Evolutionary conservation across 2,329 filamentous ascomycete species (phyloP).

Genomic region (Monosporascus sp.): DNA sequence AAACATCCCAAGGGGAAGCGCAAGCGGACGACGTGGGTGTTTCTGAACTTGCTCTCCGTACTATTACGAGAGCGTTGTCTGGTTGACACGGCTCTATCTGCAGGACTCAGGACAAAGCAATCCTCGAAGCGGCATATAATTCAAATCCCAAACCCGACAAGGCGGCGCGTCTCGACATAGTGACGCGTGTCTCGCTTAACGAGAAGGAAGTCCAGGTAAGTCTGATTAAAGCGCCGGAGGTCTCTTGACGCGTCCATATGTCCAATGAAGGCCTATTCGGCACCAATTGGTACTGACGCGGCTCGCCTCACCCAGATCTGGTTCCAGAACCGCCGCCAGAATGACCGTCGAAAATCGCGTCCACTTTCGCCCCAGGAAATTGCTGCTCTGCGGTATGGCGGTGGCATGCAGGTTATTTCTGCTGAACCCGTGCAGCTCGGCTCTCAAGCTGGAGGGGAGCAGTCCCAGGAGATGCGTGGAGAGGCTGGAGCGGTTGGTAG

Average conservation of each 20-base stretch:
- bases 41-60: conserved; percentile 2
- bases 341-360: conserved; percentile 82
- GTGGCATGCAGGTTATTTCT: conserved; percentile 43
- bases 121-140: conserved; percentile 81
- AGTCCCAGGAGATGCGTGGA: conserved; percentile 9
- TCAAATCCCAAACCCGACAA: conserved; percentile 90
- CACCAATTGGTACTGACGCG: conserved; percentile 14
- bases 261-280: not conserved
- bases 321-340: conserved; percentile 95
- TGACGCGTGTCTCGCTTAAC: conserved; percentile 77
- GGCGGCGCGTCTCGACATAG: conserved; percentile 75
- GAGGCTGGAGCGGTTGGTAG: conserved; percentile 11
- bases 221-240: conserved; percentile 6
- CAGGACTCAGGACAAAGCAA: conserved; percentile 81
- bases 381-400: conserved; percentile 51
- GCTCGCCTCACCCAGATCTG: conserved; percentile 63
- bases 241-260: not conserved
- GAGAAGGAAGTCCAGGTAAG: conserved; percentile 96
- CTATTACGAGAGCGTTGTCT: conserved; percentile 6
- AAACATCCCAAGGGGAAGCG: conserved; percentile 55
- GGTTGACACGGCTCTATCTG: conserved; percentile 9
- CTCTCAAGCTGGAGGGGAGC: conserved; percentile 10
- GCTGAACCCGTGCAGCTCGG: conserved; percentile 33
- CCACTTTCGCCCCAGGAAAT: conserved; percentile 76
- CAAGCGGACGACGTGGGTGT: conserved; percentile 57